These are phyloP conservation scores for Phytopythium ostracodes DNA, from an alignment of 352 stramenopile species.

Conservation along the genomic window DNA sequence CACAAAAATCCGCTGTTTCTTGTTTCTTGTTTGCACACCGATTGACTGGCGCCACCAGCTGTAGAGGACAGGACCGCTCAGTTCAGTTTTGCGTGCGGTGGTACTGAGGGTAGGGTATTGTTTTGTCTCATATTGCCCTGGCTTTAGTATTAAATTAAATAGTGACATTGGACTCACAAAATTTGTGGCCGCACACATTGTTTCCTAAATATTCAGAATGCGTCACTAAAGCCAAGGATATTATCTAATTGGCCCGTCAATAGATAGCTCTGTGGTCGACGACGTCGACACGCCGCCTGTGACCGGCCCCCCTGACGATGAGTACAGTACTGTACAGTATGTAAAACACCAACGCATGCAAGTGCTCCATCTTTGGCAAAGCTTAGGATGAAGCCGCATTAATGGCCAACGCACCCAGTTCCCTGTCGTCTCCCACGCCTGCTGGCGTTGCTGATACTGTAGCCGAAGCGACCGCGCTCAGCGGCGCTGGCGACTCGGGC, in stretches of 20 bases:
- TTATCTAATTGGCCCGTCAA: not conserved
- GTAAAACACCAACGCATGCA: too few relatives aligned
- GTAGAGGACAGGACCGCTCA: too few relatives aligned
- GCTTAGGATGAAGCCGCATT: too few relatives aligned
- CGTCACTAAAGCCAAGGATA: conserved; percentile 6
- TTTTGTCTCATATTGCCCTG: not conserved
- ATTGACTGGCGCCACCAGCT: too few relatives aligned
- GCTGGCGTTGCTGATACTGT: not conserved
- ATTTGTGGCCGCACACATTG: not conserved
- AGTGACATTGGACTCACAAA: not conserved
- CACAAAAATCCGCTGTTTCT: too few relatives aligned
- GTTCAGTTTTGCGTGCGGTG: not conserved
- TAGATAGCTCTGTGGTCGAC: not conserved
- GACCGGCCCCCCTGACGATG: not conserved
- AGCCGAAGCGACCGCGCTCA: not conserved
- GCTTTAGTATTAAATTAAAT: too few relatives aligned
- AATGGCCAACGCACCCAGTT: too few relatives aligned
- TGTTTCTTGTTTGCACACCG: too few relatives aligned
- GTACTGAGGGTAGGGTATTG: not conserved
- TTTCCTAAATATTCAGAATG: not conserved
- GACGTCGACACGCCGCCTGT: too few relatives aligned
- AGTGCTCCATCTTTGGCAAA: too few relatives aligned
- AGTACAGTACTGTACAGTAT: not conserved
- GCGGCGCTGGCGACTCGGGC: not conserved
- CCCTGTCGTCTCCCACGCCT: not conserved